phyloP scores from a whole-genome alignment of 371 early-diverging fungal genomes.

The Cladochytrium tenue region DNA sequence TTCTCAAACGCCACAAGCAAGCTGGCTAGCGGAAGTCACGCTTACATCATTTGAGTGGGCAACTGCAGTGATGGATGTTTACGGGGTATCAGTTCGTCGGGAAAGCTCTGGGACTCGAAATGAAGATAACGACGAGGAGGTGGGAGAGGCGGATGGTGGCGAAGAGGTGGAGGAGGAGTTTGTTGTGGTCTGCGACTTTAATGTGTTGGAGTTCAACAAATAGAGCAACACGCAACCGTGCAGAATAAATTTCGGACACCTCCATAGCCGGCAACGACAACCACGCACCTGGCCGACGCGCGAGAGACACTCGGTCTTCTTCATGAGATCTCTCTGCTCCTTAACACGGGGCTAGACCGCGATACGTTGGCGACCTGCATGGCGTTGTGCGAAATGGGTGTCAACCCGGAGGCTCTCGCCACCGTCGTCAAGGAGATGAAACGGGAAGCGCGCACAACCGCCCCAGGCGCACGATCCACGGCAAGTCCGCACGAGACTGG shows the following conservation, averaged over 20 bases:
- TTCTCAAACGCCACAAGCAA: background rate
- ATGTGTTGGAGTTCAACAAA: too few species aligned
- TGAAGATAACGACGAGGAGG: too few species aligned
- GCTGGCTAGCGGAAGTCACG: background rate
- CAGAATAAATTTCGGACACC: too few species aligned
- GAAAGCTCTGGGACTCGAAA: background rate
- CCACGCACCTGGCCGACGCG: constrained; percentile 11
- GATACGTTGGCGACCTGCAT: constrained; percentile 73
- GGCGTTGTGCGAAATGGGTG: constrained; percentile 71
- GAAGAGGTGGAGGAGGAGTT: background rate
- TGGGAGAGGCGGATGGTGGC: background rate
- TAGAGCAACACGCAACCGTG: too few species aligned
- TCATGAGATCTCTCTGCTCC: constrained; percentile 66
- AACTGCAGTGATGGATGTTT: background rate
- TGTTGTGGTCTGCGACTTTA: background rate
- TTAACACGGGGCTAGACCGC: constrained; percentile 73
- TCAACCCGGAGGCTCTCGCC: constrained; percentile 83
- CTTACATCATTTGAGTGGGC: background rate
- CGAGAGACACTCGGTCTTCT: constrained; percentile 52
- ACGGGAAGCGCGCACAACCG: constrained; percentile 33
- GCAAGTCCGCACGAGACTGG: too few species aligned
- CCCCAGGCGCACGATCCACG: too few species aligned
- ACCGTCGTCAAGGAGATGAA: constrained; percentile 73
- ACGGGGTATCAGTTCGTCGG: background rate
- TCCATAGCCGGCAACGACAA: too few species aligned